These are phyloP conservation scores for Blastocystis sp. DNA, from an alignment of 352 stramenopile genomes.

Conservation along the genomic window DNA sequence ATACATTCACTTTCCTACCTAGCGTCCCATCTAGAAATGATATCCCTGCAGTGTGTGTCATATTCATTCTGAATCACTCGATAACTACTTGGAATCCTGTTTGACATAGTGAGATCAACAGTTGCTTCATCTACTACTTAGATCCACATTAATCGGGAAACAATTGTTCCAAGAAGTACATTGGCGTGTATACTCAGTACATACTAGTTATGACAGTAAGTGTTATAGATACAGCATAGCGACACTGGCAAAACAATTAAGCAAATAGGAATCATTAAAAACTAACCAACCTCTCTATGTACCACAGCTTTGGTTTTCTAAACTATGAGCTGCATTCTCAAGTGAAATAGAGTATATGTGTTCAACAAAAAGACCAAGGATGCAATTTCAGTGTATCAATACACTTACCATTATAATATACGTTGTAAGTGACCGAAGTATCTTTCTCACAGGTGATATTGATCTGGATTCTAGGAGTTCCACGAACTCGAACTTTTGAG, in stretches of 20 bases:
- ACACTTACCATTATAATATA: not conserved
- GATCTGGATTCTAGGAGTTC: not conserved
- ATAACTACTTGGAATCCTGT: not conserved
- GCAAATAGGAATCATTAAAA: not conserved
- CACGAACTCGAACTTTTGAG: no score
- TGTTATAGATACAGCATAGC: not conserved
- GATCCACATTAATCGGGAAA: not conserved
- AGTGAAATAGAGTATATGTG: no score
- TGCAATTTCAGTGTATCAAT: not conserved
- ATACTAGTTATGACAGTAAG: not conserved
- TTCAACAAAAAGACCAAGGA: not conserved
- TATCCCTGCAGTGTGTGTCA: not conserved
- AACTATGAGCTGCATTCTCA: no score
- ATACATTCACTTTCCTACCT: not conserved
- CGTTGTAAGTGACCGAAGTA: not conserved
- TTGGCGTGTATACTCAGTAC: not conserved
- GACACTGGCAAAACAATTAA: not conserved
- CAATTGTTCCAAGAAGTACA: slow-evolving; percentile 25
- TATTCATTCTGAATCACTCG: not conserved
- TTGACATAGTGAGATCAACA: not conserved
- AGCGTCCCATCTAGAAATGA: not conserved
- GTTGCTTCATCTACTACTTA: not conserved
- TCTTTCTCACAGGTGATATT: not conserved
- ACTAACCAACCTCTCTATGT: no score
- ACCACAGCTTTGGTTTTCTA: no score